phyloP scores from a whole-genome alignment of 2,329 filamentous ascomycete species.

The Pyrenochaeta sp. region DNA sequence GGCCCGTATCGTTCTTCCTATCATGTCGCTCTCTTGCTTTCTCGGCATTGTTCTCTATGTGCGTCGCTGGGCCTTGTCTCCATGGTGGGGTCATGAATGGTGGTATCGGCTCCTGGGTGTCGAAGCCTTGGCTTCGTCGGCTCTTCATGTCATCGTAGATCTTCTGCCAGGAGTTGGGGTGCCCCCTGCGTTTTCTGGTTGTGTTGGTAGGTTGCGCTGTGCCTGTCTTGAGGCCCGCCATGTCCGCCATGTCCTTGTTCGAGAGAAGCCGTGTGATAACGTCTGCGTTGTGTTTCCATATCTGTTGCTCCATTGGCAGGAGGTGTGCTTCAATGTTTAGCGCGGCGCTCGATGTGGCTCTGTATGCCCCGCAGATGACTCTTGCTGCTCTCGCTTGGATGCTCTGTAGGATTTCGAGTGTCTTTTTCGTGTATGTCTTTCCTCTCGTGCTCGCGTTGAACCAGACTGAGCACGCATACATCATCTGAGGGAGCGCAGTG shows the following conservation, averaged over 20 bases:
- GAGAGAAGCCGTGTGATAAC: constrained; percentile 16
- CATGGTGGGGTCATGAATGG: constrained; percentile 19
- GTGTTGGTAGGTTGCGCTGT: constrained; percentile 1
- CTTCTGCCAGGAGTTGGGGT: constrained; percentile 13
- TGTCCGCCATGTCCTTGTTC: constrained; percentile 10
- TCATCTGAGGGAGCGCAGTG: constrained; percentile 38
- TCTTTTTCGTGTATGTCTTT: constrained; percentile 21
- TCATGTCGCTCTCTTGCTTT: constrained; percentile 19
- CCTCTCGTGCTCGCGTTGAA: constrained; percentile 19
- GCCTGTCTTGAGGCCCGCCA: constrained; percentile 10
- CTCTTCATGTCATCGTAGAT: constrained; percentile 16
- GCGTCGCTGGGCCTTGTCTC: constrained; percentile 12
- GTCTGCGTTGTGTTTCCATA: constrained; percentile 22
- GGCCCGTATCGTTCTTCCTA: constrained; percentile 10
- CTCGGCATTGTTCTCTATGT: constrained; percentile 19
- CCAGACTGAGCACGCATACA: constrained; percentile 41
- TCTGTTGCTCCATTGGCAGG: constrained; percentile 20
- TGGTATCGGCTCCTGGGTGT: constrained; percentile 19
- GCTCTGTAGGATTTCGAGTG: constrained; percentile 17
- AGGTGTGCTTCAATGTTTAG: constrained; percentile 26
- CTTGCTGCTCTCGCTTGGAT: constrained; percentile 29
- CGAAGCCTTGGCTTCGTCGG: constrained; percentile 4
- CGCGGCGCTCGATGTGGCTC: constrained; percentile 26
- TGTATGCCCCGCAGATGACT: constrained; percentile 31
- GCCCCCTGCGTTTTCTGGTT: constrained; percentile 5